Evolutionary conservation across 23 red algal species (phyloP).

Genomic region (Cyanidioschyzon merolae): DNA sequence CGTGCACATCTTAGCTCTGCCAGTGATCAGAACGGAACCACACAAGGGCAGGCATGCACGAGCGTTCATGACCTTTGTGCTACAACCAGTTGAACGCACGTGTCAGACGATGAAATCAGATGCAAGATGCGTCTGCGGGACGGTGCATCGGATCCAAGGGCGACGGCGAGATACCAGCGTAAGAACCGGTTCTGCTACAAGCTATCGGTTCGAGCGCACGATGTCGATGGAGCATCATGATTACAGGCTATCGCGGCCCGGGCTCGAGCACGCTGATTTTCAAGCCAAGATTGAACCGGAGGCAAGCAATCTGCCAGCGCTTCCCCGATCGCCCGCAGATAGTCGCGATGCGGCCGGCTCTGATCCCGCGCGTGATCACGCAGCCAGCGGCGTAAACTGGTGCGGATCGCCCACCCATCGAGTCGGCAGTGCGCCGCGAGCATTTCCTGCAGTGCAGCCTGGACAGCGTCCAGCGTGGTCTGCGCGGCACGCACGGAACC

Average conservation of each 20-base stretch:
- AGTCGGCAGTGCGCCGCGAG: not conserved
- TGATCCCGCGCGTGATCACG: not conserved
- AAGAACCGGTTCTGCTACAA: too few relatives aligned
- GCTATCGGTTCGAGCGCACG: too few relatives aligned
- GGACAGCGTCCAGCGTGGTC: not conserved
- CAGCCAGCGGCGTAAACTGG: not conserved
- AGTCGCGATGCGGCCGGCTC: not conserved
- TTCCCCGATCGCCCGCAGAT: not conserved
- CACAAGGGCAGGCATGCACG: too few relatives aligned
- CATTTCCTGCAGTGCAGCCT: not conserved
- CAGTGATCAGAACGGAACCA: too few relatives aligned
- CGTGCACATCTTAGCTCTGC: too few relatives aligned
- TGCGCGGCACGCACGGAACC: not conserved
- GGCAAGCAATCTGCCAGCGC: not conserved
- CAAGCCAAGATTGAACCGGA: not conserved
- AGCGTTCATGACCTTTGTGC: too few relatives aligned
- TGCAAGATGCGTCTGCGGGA: too few relatives aligned
- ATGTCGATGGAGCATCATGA: too few relatives aligned
- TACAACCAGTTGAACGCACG: too few relatives aligned
- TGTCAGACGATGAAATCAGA: too few relatives aligned
- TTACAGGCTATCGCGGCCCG: not conserved
- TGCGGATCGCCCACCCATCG: not conserved
- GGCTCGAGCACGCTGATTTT: not conserved
- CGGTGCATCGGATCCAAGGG: too few relatives aligned
- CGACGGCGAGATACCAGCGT: too few relatives aligned